Conservation (phyloP, 192 early-diverging fungal species). For the Backusella circina region DNA sequence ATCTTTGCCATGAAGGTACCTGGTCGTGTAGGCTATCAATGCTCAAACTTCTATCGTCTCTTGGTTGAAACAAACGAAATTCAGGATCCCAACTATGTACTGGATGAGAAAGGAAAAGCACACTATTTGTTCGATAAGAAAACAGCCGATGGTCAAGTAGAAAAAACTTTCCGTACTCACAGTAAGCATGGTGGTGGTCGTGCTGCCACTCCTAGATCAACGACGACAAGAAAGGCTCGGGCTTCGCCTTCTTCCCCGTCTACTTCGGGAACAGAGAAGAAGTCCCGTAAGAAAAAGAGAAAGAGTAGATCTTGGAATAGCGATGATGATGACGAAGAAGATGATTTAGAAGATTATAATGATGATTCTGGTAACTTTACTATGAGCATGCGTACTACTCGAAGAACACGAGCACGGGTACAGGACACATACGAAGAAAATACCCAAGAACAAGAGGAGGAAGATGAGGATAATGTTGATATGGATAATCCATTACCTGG, state of each 20-base stretch:
- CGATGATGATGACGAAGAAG: constrained; percentile 55
- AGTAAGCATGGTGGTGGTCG: constrained; percentile 49
- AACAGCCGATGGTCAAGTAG: constrained; percentile 72
- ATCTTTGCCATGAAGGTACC: constrained; percentile 95
- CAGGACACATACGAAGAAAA: constrained; percentile 2
- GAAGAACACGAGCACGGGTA: constrained; percentile 41
- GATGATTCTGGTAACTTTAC: constrained; percentile 70
- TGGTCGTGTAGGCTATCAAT: constrained; percentile 96
- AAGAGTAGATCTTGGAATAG: constrained; percentile 37
- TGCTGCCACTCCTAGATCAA: constrained; percentile 16
- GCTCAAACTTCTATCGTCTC: constrained; percentile 94
- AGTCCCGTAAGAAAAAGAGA: constrained; percentile 44
- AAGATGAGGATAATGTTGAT: constrained; percentile 43
- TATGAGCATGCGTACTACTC: constrained; percentile 55
- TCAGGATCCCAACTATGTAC: constrained; percentile 87
- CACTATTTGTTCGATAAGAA: constrained; percentile 90
- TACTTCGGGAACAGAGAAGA: constrained; percentile 41
- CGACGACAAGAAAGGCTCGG: not conserved
- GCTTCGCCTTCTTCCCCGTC: constrained; percentile 26
- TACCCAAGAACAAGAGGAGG: constrained; percentile 31
- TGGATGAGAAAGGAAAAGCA: constrained; percentile 87
- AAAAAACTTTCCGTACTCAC: constrained; percentile 81
- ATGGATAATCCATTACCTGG: constrained; percentile 83
- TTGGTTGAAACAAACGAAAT: constrained; percentile 86
- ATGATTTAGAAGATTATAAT: constrained; percentile 59